Evolutionary conservation across 139 green algal genomes (phyloP), one percentile per base, ranked within the genome.

Genomic region (Diplosphaera chodatii): DNA sequence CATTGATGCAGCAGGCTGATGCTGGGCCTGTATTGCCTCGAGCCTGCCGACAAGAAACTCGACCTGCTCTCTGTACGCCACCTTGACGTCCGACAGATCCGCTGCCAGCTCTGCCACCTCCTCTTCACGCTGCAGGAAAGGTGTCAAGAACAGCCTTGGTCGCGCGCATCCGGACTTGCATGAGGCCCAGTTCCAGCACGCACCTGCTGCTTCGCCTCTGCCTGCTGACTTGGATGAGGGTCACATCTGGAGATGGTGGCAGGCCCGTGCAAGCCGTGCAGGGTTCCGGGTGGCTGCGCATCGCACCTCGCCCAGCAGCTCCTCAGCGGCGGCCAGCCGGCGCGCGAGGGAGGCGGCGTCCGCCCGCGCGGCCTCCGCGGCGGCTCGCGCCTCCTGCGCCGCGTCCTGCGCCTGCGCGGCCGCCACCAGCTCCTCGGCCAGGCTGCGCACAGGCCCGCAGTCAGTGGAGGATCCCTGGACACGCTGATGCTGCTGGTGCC

Each of bases 31-130:
- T 25, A 18, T 18, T 5, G 48, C 18, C 18, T 59, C 76, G 27
- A 91, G 72, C 70, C 89, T 76, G 41, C 74, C 72, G 13, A 84
- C 65, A 68, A 96, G 79, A 62, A 86, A 85, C 62, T 95, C 85
- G 25, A 98, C 87, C 82, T 98, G 93, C 21, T 92, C 83, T 32
- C 84, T 82, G 77, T 96, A 97, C 73, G 91, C 69, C 64, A 78
- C 32, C 74, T 91, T 91, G n/a, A 96, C 80, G 75, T 98, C 93
- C 59, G 77, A 32, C 40, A 98, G 69, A 71, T 98, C 93, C 0
- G 81, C 85, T 16, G 69, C 64, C 56, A 97, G 71, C 85, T 98
- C 93, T 67, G 96, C 92, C 66, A 98, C 70, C 76, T 80, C 78
- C 84, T 98, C 93, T 41, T 97, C 93, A 32, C 76, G 77, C 72